These are phyloP conservation scores for Canavalia ensiformis DNA, from an alignment of 306 rosid genomes.

Conservation along the genomic window DNA sequence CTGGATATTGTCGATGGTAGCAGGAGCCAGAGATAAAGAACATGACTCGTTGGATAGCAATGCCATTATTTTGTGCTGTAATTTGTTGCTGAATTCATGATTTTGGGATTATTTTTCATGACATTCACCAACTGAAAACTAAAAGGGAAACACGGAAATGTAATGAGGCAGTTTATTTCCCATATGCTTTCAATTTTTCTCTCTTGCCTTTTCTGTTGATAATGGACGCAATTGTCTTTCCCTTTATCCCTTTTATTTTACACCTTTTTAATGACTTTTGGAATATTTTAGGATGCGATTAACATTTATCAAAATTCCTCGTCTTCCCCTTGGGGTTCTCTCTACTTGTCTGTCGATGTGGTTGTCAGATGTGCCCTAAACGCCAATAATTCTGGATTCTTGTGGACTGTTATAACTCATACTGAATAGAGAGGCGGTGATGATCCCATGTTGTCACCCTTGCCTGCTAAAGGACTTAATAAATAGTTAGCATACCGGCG, in stretches of 20 bases:
- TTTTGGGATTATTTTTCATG: conserved; percentile 21
- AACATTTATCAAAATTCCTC: no score
- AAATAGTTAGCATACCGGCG: no score
- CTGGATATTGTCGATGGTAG: conserved; percentile 26
- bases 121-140: background rate
- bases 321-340: no score
- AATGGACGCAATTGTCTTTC: background rate
- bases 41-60: background rate
- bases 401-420: no score
- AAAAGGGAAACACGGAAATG: conserved; percentile 4
- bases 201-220: conserved; percentile 9
- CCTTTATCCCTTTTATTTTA: background rate
- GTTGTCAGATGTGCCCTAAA: no score
- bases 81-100: conserved; percentile 28
- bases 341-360: no score
- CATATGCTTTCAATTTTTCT: background rate
- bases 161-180: conserved; percentile 13
- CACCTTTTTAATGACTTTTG: background rate
- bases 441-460: no score
- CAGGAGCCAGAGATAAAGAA: conserved; percentile 23
- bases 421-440: no score
- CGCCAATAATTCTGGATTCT: no score
- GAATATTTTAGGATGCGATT: background rate
- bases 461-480: no score
- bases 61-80: background rate